Evolutionary conservation across 495 filamentous ascomycete genomes (phyloP), one percentile per base, ranked within the genome.

Genomic region (Podospora anserina): DNA sequence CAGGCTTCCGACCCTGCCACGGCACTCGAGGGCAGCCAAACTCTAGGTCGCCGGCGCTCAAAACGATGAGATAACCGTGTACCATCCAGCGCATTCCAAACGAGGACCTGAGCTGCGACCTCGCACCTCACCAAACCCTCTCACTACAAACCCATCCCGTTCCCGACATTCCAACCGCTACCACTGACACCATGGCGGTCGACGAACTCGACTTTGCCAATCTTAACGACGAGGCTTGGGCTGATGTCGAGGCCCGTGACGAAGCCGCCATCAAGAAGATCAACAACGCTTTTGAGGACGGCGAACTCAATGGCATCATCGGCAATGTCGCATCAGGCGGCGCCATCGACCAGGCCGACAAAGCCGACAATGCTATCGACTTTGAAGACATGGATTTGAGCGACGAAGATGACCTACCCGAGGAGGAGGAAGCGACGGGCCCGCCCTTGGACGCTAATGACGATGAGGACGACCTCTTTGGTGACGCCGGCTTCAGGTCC

Each of bases 351-450:
- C 77, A 82, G 64, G 67, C 66, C 18, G 72, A 73, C 64, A 82
- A 80, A 65, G 81, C 80, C 62, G 81, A 78, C 44, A 78, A 84
- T 72, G 82, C 81, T 61, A 71, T 79, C 68, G 95, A 99, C 78
- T 99, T 88, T 71, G 94, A 92, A 75, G 94, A 97, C 77, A 90
- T 97, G 76, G 94, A 96, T 77, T 89, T 97, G 75, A 82, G 81
- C 62, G 89, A 90, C 66, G 84, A 74, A 19, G 72, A 84, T 66
- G 89, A 89, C 54, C 75, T 86, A 9, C 82, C 81, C 71, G 76
- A 78, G 32, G 81, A 79, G 57, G 82, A 80, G 30, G 77, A 73
- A 34, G 68, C 72, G 0, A 72, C 72, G 30, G 74, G 75, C 60
- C 70, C 76, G 34, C 77, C 72, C 13, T 71, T 65, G 49, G 78